phyloP scores from a whole-genome alignment of 2,329 filamentous ascomycete species.

The Tricladium varicosporioides region DNA sequence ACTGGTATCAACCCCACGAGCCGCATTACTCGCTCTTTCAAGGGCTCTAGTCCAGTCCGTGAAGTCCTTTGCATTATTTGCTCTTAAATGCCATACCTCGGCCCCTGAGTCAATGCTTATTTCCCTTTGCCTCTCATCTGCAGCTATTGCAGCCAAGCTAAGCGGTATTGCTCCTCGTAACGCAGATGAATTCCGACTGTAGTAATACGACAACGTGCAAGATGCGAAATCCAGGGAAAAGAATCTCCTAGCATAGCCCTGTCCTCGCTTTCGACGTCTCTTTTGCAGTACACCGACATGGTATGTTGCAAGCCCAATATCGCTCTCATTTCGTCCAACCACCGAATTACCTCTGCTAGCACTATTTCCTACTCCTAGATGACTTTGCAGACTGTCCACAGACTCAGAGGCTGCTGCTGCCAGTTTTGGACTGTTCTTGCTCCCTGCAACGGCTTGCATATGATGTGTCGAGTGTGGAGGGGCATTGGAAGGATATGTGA shows the following conservation, averaged over 20 bases:
- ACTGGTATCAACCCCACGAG: slow-evolving; percentile 50
- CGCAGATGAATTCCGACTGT: slow-evolving; percentile 89
- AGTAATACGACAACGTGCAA: slow-evolving; percentile 94
- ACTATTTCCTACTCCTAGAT: slow-evolving; percentile 30
- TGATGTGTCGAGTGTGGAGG: slow-evolving; percentile 74
- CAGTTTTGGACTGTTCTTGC: slow-evolving; percentile 45
- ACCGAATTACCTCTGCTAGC: slow-evolving; percentile 46
- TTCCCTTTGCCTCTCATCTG: slow-evolving; percentile 82
- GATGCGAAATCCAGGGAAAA: slow-evolving; percentile 95
- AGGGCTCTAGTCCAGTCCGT: slow-evolving; percentile 82
- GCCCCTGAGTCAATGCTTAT: slow-evolving; percentile 97
- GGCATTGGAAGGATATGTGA: slow-evolving; percentile 85
- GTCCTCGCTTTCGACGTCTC: slow-evolving; percentile 86
- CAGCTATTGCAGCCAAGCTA: slow-evolving; percentile 85
- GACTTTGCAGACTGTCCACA: slow-evolving; percentile 59
- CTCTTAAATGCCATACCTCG: slow-evolving; percentile 92
- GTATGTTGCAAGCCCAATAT: slow-evolving; percentile 50
- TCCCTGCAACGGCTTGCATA: slow-evolving; percentile 55
- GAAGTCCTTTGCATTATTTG: slow-evolving; percentile 81
- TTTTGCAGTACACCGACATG: slow-evolving; percentile 87
- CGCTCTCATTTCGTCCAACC: slow-evolving; percentile 51
- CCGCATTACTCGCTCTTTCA: slow-evolving; percentile 73
- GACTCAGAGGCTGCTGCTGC: slow-evolving; percentile 51
- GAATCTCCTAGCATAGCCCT: slow-evolving; percentile 89
- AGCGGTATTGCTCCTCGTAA: slow-evolving; percentile 89